Percentiles rank a stretch among this genome's conserved stretches.
Evolutionary conservation across 1,284 basidiomycete genomes (phyloP).

Genomic region (Phaffia rhodozyma): DNA sequence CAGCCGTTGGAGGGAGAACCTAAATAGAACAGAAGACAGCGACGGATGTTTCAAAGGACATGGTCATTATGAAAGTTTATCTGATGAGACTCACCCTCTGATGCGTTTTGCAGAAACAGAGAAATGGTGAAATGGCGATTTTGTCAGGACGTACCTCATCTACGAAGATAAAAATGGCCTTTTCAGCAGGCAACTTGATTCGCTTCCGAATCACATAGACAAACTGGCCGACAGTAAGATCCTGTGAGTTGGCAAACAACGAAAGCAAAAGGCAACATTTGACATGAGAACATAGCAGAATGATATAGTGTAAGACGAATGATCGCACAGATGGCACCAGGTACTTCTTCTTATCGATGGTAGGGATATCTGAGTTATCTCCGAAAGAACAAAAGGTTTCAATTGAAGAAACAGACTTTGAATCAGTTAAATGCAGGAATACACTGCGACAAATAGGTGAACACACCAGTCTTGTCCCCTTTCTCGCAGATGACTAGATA

Average conservation of each 20-base stretch:
- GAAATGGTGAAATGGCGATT: not conserved
- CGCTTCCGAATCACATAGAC: slow-evolving; percentile 99
- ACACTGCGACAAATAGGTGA: too few species aligned
- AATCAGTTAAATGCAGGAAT: too few species aligned
- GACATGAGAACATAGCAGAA: slow-evolving; percentile 10
- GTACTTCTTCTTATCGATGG: slow-evolving; percentile 99
- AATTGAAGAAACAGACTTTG: too few species aligned
- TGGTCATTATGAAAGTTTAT: not conserved
- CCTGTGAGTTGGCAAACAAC: slow-evolving; percentile 41
- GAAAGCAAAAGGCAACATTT: not conserved
- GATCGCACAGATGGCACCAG: slow-evolving; percentile 76
- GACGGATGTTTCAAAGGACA: not conserved
- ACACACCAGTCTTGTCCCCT: slow-evolving; percentile 66
- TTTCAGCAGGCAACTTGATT: slow-evolving; percentile 99
- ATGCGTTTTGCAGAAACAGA: not conserved
- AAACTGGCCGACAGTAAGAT: slow-evolving; percentile 96
- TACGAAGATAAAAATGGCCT: slow-evolving; percentile 98
- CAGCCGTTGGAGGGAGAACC: slow-evolving; percentile 92
- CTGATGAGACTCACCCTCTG: too few species aligned
- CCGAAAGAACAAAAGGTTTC: too few species aligned
- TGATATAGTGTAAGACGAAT: not conserved
- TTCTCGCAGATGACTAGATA: slow-evolving; percentile 89
- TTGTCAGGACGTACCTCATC: slow-evolving; percentile 48
- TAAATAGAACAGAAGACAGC: not conserved
- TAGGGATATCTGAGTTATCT: slow-evolving; percentile 62